Evolutionary conservation across 345 rosid species (phyloP), one percentile per base, ranked within the genome.

Genomic region (Eucalyptus pauciflora): DNA sequence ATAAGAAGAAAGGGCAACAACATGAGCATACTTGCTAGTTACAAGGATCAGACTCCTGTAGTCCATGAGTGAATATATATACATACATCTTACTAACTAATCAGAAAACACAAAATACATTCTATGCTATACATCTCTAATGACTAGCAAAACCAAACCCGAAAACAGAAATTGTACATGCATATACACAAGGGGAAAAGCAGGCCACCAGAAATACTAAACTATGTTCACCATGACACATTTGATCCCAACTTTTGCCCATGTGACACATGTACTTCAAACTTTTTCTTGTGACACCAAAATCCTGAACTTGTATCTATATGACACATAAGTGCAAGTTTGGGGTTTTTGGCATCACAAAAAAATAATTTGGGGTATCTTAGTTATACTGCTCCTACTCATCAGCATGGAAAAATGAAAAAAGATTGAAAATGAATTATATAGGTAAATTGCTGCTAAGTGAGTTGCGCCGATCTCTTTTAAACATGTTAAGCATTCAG

Each of bases 151-250:
- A 62, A 62, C 33, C n/a, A 62, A 62, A 62, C 17, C 14, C 4
- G 4, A 62, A 12, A 62, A 62, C 7, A 62, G 33, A 6, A 62
- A 62, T 3, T 62, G 69, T 62, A 12, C 4, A 15, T 64, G 17
- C 76, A n/a, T 7, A n/a, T n/a, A 7, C 17, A 64, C 76, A 64
- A 64, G 8, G 5, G 2, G 10, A 52, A 52, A 52, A 52, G 58
- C 58, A 52, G 8, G 25, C 25, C 0, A 52, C 0, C 5, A 0
- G 5, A 52, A 52, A 52, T 52, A 18, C 58, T 3, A 52, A 52
- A 18, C 0, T 18, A 52, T 52, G 58, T 52, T 52, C 58, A 52
- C 7, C 56, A 17, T 52, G 56, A 52, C 56, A 51, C 22, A 0
- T 52, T 52, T 17, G 56, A 7, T 52, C 56, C 2, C 56, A 52